A percentile compares a stretch with the other conserved stretches of the same genome.
Evolutionary conservation across 2,329 filamentous ascomycete genomes (phyloP).

Genomic region (Pleurostoma richardsiae): DNA sequence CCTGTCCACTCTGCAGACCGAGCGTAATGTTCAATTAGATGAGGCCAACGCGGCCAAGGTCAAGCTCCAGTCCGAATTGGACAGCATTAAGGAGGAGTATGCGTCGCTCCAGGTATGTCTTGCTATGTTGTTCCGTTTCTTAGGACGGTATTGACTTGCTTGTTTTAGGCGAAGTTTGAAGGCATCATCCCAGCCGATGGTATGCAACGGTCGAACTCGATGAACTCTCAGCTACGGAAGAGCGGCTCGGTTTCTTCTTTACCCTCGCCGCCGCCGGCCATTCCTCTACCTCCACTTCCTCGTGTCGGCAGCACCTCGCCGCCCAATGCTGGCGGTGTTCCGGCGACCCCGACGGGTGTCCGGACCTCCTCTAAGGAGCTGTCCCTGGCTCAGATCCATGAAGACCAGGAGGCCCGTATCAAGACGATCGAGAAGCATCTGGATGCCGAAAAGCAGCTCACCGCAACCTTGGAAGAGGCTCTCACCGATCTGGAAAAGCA

Average conservation of each 20-base stretch:
- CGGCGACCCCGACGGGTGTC: slow-evolving; percentile 49
- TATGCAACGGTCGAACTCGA: slow-evolving; percentile 55
- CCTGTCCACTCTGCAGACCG: slow-evolving; percentile 73
- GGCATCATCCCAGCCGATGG: slow-evolving; percentile 32
- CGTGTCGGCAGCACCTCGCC: slow-evolving; percentile 45
- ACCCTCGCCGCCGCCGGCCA: slow-evolving; percentile 89
- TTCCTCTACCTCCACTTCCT: slow-evolving; percentile 90
- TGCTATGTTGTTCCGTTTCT: not conserved
- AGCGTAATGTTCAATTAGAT: slow-evolving; percentile 70
- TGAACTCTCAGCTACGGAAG: slow-evolving; percentile 71
- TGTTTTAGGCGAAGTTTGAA: slow-evolving; percentile 53
- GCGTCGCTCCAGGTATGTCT: slow-evolving; percentile 67
- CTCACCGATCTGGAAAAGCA: slow-evolving; percentile 89
- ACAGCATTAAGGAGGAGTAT: slow-evolving; percentile 64
- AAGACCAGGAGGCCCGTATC: slow-evolving; percentile 93
- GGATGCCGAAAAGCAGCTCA: slow-evolving; percentile 92
- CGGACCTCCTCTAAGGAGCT: slow-evolving; percentile 81
- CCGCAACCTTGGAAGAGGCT: slow-evolving; percentile 89
- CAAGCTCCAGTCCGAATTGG: slow-evolving; percentile 63
- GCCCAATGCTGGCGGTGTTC: slow-evolving; percentile 30
- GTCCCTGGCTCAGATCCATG: slow-evolving; percentile 70
- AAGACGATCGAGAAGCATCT: slow-evolving; percentile 96
- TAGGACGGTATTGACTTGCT: slow-evolving; percentile 16
- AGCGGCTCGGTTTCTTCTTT: slow-evolving; percentile 76
- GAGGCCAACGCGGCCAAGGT: slow-evolving; percentile 65